phyloP scores from a whole-genome alignment of 2,329 filamentous ascomycete genomes.

The Colletotrichum musicola region DNA sequence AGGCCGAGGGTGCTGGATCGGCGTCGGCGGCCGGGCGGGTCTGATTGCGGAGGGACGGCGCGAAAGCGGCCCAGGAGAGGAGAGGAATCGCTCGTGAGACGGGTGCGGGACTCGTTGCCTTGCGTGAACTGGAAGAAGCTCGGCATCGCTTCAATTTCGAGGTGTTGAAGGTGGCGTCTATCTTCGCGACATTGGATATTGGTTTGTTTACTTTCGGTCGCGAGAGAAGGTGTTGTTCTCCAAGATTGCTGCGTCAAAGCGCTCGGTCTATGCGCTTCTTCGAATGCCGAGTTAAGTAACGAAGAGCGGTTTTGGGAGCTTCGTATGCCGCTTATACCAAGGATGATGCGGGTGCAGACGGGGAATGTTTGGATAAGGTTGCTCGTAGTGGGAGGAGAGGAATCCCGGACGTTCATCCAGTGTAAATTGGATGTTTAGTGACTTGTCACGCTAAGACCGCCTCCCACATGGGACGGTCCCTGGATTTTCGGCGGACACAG shows the following conservation, averaged over 20 bases:
- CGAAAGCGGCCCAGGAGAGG: constrained; percentile 75
- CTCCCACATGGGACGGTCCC: constrained; percentile 31
- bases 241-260: no score
- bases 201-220: constrained; percentile 27
- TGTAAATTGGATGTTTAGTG: constrained; percentile 33
- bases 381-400: constrained; percentile 23
- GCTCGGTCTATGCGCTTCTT: no score
- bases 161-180: constrained; percentile 33
- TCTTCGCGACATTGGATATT: constrained; percentile 29
- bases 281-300: background rate
- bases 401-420: constrained; percentile 26
- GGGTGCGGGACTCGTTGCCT: constrained; percentile 69
- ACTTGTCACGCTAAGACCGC: constrained; percentile 28
- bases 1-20: constrained; percentile 49
- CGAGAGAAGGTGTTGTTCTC: background rate
- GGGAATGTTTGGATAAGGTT: constrained; percentile 27
- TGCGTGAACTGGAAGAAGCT: constrained; percentile 77
- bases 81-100: constrained; percentile 65
- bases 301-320: background rate
- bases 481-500: constrained; percentile 31
- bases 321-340: constrained; percentile 9
- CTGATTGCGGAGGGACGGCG: constrained; percentile 65
- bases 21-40: constrained; percentile 44
- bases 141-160: constrained; percentile 61
- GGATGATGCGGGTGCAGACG: constrained; percentile 11